These are phyloP conservation scores for Penicillium sp. DNA, from an alignment of 2,329 filamentous ascomycete genomes.

Conservation along the genomic window DNA sequence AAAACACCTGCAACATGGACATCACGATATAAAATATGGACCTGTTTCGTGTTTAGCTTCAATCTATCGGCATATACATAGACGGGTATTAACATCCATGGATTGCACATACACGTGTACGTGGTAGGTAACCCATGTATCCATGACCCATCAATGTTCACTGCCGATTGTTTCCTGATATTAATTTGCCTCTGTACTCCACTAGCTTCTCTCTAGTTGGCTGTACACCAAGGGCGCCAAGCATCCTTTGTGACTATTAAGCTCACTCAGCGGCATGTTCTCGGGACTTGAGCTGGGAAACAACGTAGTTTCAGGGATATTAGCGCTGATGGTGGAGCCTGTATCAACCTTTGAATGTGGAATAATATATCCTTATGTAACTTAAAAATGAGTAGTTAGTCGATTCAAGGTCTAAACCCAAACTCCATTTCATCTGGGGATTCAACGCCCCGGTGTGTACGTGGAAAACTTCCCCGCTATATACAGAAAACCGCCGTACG, in stretches of 20 bases:
- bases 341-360: not conserved
- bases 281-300: not conserved
- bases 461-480: conserved; percentile 1
- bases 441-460: not conserved
- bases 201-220: not conserved
- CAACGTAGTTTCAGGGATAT: not conserved
- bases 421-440: not conserved
- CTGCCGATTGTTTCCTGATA: conserved; percentile 5
- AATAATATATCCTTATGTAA: not conserved
- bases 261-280: not conserved
- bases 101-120: not conserved
- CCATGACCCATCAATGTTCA: not conserved
- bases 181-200: not conserved
- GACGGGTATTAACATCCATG: not conserved
- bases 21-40: not conserved
- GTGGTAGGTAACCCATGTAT: no score
- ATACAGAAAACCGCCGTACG: conserved; percentile 1
- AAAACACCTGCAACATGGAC: not conserved
- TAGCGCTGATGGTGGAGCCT: conserved; percentile 9
- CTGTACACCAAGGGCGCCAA: not conserved
- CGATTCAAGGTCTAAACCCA: not conserved
- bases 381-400: not conserved
- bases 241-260: not conserved
- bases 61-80: not conserved
- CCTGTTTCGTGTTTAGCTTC: not conserved